Evolutionary conservation across 352 stramenopile species (phyloP).

Genomic region (Phytophthora parvispora): DNA sequence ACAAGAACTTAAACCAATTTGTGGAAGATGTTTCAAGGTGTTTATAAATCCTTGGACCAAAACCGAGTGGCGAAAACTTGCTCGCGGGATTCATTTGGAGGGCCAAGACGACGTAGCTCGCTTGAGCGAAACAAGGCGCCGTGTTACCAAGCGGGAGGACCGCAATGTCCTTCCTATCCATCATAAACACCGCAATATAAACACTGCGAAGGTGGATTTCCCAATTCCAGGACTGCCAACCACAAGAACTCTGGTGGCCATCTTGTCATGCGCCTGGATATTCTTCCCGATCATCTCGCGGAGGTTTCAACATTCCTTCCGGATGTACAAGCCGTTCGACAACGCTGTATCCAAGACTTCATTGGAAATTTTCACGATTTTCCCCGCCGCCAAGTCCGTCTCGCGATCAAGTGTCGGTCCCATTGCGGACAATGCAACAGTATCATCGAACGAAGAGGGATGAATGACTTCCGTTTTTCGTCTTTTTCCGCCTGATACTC

Average conservation of each 20-base stretch:
- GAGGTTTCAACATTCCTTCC: conserved; percentile 28
- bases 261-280: background rate
- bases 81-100: no score
- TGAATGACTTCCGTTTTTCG: background rate
- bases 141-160: conserved; percentile 13
- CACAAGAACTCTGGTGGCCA: conserved; percentile 10
- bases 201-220: conserved; percentile 28
- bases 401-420: background rate
- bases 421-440: background rate
- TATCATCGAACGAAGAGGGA: background rate
- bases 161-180: conserved; percentile 26
- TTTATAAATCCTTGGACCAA: conserved; percentile 46
- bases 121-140: no score
- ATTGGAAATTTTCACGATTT: background rate
- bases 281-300: conserved; percentile 1
- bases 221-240: conserved; percentile 30
- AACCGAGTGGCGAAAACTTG: conserved; percentile 27
- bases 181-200: conserved; percentile 27
- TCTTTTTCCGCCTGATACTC: background rate
- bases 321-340: conserved; percentile 22
- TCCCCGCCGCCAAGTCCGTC: background rate
- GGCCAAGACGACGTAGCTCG: no score
- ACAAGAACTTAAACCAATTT: conserved; percentile 31
- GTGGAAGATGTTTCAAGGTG: conserved; percentile 35
- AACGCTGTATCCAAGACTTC: background rate